A percentile compares a stretch with the other conserved stretches of the same genome.
Conservation (phyloP, 306 rosid genomes). For the Crotalaria pallida region DNA sequence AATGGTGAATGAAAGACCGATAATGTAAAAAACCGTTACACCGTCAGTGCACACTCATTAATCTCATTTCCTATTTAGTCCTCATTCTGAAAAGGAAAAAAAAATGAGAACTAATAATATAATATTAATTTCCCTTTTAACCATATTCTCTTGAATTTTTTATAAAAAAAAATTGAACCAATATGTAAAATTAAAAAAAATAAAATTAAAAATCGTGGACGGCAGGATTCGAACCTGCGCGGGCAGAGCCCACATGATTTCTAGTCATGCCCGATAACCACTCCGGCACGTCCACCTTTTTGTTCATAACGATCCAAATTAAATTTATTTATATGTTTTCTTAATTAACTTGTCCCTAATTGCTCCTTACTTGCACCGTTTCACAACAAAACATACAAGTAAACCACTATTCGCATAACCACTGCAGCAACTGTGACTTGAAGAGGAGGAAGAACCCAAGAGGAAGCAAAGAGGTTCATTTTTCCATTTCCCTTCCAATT, state of each 20-base stretch:
- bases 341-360: background rate
- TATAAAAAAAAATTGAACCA: no score
- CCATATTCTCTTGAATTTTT: no score
- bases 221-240: slow-evolving; percentile 83
- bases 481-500: background rate
- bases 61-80: no score
- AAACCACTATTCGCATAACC: background rate
- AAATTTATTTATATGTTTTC: no score
- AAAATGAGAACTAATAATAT: no score
- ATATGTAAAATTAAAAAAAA: no score
- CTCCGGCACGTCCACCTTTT: slow-evolving; percentile 58
- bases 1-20: no score
- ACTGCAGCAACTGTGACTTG: background rate
- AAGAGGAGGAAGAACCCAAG: background rate
- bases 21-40: no score
- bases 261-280: slow-evolving; percentile 76
- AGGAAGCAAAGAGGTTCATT: background rate
- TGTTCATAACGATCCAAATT: no score
- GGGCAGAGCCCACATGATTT: slow-evolving; percentile 73
- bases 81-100: no score
- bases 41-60: no score
- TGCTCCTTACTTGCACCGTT: background rate
- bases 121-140: no score
- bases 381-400: background rate
- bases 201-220: slow-evolving; percentile 29